These are phyloP conservation scores for Daldinia loculata DNA, from an alignment of 495 filamentous ascomycete species.

Conservation along the genomic window DNA sequence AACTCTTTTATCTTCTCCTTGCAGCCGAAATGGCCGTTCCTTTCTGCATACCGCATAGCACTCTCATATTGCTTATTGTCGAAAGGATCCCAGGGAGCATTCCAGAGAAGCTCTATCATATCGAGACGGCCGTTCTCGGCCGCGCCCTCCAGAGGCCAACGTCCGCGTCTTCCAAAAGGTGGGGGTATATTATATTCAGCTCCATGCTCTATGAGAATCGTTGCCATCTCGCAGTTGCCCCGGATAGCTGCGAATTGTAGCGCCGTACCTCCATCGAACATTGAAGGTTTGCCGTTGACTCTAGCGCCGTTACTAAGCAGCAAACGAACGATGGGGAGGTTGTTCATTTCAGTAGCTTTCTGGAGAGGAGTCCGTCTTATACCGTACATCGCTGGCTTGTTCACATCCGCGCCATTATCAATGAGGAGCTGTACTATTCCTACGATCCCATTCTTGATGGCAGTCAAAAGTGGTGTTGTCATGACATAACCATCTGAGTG, in stretches of 20 bases:
- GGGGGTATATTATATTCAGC: neutral
- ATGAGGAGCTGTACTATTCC: neutral
- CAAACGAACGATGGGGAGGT: neutral
- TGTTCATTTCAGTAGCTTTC: neutral
- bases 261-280: neutral
- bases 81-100: neutral
- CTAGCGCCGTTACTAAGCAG: neutral
- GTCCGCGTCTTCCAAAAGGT: neutral
- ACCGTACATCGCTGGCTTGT: neutral
- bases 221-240: neutral
- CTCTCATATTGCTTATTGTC: neutral
- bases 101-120: neutral
- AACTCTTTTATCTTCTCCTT: neutral
- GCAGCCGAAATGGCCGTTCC: neutral
- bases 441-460: neutral
- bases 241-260: neutral
- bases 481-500: neutral
- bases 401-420: neutral
- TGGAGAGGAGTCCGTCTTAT: neutral
- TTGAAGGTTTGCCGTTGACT: neutral
- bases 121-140: neutral
- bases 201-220: neutral
- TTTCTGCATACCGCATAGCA: neutral
- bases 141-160: neutral
- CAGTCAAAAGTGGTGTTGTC: neutral